phyloP scores from a whole-genome alignment of 176 grass and related monocot species.

The Dendrocalamus sinicus region DNA sequence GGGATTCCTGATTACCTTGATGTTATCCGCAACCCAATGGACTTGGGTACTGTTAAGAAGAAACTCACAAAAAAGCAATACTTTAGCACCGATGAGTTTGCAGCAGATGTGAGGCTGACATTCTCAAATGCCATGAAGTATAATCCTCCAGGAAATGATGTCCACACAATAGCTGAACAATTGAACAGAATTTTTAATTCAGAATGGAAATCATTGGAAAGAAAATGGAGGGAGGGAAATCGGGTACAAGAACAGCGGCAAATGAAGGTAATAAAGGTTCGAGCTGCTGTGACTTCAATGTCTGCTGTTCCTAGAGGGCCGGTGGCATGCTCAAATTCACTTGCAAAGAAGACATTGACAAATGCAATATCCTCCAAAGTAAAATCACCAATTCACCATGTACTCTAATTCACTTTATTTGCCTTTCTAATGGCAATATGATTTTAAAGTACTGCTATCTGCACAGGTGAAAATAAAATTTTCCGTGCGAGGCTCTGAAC shows the following conservation, averaged over 20 bases:
- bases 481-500: constrained; percentile 26
- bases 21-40: constrained; percentile 81
- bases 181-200: constrained; percentile 65
- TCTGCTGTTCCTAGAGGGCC: neutral
- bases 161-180: constrained; percentile 72
- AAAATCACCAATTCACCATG: neutral
- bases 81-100: constrained; percentile 53
- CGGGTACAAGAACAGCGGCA: constrained; percentile 10
- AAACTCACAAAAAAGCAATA: constrained; percentile 71
- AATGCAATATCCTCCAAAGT: constrained; percentile 63
- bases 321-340: constrained; percentile 37
- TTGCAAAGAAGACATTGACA: constrained; percentile 40
- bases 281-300: neutral
- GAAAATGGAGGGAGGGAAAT: constrained; percentile 56
- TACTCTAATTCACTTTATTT: constrained; percentile 22
- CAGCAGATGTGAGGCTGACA: constrained; percentile 73
- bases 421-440: constrained; percentile 5
- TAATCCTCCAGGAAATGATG: constrained; percentile 81
- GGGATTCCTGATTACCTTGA: constrained; percentile 83
- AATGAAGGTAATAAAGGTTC: constrained; percentile 41
- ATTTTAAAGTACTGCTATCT: constrained; percentile 42
- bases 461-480: constrained; percentile 57
- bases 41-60: constrained; percentile 73
- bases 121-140: constrained; percentile 93
- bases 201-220: constrained; percentile 67